Percentiles rank a stretch among this genome's conserved stretches.
Evolutionary conservation across 768 basidiomycete genomes (phyloP).

Genomic region (Gautieria morchelliformis): DNA sequence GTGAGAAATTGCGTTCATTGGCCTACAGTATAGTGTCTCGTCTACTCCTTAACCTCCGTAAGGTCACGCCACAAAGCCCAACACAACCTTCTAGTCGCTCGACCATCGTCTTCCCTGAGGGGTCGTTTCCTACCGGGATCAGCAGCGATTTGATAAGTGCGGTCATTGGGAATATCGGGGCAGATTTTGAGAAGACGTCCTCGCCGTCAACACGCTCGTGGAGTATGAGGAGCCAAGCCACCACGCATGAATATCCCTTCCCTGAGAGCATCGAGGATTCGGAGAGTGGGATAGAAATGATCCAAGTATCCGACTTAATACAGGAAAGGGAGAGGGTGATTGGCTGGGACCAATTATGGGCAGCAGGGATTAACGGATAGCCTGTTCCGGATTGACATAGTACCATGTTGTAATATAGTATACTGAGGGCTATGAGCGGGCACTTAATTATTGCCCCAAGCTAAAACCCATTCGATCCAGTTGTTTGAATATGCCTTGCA

Average conservation of each 20-base stretch:
- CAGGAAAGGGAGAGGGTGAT: not conserved
- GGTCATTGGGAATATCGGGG: not conserved
- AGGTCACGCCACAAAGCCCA: not conserved
- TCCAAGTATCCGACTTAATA: not conserved
- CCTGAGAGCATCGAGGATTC: not conserved
- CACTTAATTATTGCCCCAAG: too few relatives aligned
- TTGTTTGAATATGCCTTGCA: too few relatives aligned
- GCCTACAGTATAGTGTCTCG: not conserved
- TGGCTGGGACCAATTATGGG: not conserved
- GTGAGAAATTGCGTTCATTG: not conserved
- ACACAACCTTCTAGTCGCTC: not conserved
- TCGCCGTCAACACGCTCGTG: not conserved
- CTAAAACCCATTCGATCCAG: too few relatives aligned
- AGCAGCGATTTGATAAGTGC: not conserved
- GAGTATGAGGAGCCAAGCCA: not conserved
- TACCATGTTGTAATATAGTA: too few relatives aligned
- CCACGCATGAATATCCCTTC: not conserved
- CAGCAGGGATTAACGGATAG: not conserved
- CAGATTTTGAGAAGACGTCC: not conserved
- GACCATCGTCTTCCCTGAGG: not conserved
- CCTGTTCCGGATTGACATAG: too few relatives aligned
- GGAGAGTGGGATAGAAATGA: not conserved
- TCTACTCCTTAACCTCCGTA: slow-evolving; percentile 1
- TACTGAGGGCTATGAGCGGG: too few relatives aligned
- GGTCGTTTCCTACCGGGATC: not conserved